Base-by-base conservation (phyloP, 169 alveolate species). In the Babesia bigemina region DNA sequence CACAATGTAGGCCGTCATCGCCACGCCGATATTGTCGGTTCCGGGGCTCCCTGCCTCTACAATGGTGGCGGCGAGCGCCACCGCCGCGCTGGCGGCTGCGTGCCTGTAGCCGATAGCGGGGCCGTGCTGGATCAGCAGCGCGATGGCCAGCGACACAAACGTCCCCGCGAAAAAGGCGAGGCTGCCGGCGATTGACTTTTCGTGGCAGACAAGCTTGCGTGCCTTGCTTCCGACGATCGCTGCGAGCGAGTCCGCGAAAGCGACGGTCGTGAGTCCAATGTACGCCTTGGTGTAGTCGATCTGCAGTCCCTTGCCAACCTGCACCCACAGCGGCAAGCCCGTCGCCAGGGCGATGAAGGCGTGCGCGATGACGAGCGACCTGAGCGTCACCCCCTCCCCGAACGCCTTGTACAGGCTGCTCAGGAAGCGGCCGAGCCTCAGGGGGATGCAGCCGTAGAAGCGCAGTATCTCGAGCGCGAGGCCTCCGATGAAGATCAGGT, bases 211-310 rank as follows among this genome's bases (percentile, higher is more conserved):
- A 26, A 55, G 24, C 56, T 71, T 69, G 47, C 22, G 33, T 17
- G n/a, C 48, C 48, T 44, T 42, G 55, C 53, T 48, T 17, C 87
- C 87, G 19, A 70, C 49, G 48, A 79, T 47, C 19, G 87, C 70
- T 10, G 87, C 87, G 26, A 74, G 28, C 10, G 84, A 45, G 78
- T 79, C 87, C 24, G 81, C 74, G 22, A 71, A 36, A 13, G 71
- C 84, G 10, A 67, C 66, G n/a, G 75, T 63, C 62, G 47, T n/a
- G 4, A 79, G 7, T 24, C 87, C 87, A 10, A 79, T 21, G 50
- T 19, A 39, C 28, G 77, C 87, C 66, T 33, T 26, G 21, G 76
- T 26, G 58, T 53, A 57, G 62, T 79, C 73, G 16, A 57, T 14
- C 29, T n/a, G n/a, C 56, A n/a, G 63, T 7, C 60, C 48, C 33